phyloP scores from a whole-genome alignment of 78 protist genomes.

The Dictyostelium firmibasis region DNA sequence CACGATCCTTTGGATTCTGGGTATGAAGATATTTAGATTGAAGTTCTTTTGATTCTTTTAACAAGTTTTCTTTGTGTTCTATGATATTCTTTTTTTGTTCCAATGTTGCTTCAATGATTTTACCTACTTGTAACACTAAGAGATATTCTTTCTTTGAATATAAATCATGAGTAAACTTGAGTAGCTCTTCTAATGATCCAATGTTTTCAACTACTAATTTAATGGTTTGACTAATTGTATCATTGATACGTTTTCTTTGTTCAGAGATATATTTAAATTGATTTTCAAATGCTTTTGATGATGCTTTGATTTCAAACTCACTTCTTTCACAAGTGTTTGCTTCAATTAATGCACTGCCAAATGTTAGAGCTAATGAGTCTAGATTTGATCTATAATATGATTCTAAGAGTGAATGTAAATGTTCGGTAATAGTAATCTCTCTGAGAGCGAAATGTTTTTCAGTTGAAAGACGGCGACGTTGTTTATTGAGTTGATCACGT shows the following conservation, averaged over 20 bases:
- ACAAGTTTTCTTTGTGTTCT: conserved; percentile 30
- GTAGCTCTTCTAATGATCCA: conserved; percentile 2
- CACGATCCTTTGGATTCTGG: background rate
- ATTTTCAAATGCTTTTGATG: background rate
- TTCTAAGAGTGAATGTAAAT: background rate
- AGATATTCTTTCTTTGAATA: conserved; percentile 30
- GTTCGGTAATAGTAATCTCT: background rate
- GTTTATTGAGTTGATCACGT: conserved; percentile 11
- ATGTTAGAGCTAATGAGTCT: background rate
- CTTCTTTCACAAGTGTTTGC: conserved; percentile 3
- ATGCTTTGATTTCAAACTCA: conserved; percentile 17
- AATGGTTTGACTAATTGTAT: background rate
- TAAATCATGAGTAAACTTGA: conserved; percentile 27
- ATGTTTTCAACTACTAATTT: background rate
- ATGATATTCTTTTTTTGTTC: conserved; percentile 4
- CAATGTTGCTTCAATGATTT: background rate
- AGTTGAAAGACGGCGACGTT: conserved; percentile 29
- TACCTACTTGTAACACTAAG: conserved; percentile 58
- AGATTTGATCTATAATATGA: background rate
- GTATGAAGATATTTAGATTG: conserved; percentile 24
- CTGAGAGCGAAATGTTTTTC: conserved; percentile 32
- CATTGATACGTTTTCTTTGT: conserved; percentile 14
- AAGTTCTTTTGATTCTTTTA: conserved; percentile 8
- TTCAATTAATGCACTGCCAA: background rate
- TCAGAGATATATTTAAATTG: background rate